phyloP scores from a whole-genome alignment of 179 eudicot genomes.

The Monotropa hypopitys region DNA sequence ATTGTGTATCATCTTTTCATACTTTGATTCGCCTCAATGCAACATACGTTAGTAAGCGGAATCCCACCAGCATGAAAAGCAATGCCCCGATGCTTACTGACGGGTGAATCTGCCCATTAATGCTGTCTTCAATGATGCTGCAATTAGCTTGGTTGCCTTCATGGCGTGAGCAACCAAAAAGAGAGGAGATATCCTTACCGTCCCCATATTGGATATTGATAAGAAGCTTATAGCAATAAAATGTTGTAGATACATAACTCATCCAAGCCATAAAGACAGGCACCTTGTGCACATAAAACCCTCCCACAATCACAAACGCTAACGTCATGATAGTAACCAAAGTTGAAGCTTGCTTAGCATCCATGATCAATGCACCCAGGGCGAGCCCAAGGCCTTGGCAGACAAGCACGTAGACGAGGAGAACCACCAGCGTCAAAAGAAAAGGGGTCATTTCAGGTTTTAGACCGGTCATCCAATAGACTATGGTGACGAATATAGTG shows the following conservation, averaged over 20 bases:
- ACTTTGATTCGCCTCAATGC: constrained; percentile 40
- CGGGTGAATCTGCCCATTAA: constrained; percentile 50
- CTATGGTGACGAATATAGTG: constrained; percentile 39
- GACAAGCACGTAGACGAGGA: constrained; percentile 62
- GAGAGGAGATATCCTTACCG: constrained; percentile 33
- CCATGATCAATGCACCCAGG: constrained; percentile 85
- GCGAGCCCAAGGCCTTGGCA: constrained; percentile 88
- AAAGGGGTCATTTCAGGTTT: constrained; percentile 47
- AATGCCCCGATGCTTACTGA: constrained; percentile 31
- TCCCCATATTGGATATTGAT: constrained; percentile 63
- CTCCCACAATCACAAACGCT: constrained; percentile 81
- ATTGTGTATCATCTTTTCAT: background rate
- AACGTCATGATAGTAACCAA: constrained; percentile 76
- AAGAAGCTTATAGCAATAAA: constrained; percentile 52
- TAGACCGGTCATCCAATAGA: constrained; percentile 77
- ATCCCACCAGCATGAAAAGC: constrained; percentile 52
- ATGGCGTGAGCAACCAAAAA: constrained; percentile 36
- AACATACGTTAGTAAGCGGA: constrained; percentile 58
- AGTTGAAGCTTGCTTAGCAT: constrained; percentile 85
- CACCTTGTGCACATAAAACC: constrained; percentile 74
- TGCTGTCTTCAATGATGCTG: constrained; percentile 57
- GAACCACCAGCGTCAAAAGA: constrained; percentile 31
- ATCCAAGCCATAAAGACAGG: constrained; percentile 67
- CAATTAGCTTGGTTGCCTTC: constrained; percentile 27
- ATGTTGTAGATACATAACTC: constrained; percentile 58